phyloP scores from a whole-genome alignment of 148 eudicot species.

The Suaeda aralocaspica region DNA sequence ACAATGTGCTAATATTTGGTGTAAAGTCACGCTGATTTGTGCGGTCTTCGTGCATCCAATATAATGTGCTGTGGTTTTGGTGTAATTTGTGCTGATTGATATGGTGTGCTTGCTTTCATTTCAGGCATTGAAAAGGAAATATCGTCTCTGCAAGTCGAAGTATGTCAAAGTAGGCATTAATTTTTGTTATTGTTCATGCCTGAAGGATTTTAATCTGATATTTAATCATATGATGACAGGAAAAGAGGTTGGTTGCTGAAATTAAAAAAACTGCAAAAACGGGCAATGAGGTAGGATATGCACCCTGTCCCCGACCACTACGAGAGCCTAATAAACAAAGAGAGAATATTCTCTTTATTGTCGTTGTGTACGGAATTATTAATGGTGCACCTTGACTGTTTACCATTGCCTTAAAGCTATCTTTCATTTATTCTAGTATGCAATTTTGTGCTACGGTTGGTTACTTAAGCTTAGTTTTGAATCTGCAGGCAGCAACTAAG shows the following conservation, averaged over 20 bases:
- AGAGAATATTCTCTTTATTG: background rate
- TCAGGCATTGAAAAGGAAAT: constrained; percentile 93
- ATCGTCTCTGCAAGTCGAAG: constrained; percentile 68
- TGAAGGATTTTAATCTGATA: constrained; percentile 12
- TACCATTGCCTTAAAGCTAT: background rate
- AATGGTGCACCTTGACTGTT: background rate
- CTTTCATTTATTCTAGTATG: background rate
- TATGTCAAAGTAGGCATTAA: constrained; percentile 25
- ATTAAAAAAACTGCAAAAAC: constrained; percentile 97
- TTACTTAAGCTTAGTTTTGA: constrained; percentile 13
- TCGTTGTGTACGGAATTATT: background rate
- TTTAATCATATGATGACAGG: constrained; percentile 43
- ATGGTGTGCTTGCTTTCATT: constrained; percentile 11
- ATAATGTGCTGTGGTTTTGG: background rate
- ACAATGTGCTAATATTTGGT: background rate
- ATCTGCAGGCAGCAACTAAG: constrained; percentile 79
- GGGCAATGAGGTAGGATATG: constrained; percentile 73
- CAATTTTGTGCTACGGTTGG: background rate
- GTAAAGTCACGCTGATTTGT: no score
- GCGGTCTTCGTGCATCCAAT: background rate
- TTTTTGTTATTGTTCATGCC: constrained; percentile 8
- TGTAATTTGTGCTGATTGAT: background rate
- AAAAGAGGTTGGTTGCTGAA: constrained; percentile 91
- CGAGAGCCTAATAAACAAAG: no score
- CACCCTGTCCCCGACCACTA: background rate